Evolutionary conservation across 164 flowering plant genomes (phyloP).

Genomic region (Sedum album): DNA sequence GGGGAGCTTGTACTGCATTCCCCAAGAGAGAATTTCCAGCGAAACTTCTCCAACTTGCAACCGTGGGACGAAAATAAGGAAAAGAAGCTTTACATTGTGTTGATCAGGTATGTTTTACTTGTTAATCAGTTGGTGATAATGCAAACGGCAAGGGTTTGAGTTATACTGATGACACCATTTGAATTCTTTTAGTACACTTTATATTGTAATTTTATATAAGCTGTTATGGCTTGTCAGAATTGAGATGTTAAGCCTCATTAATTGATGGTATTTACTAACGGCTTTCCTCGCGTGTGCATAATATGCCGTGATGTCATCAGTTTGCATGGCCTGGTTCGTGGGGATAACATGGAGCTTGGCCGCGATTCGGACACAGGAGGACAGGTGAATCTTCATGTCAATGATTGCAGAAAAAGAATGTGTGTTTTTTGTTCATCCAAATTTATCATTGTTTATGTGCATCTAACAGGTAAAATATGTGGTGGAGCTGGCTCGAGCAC

Average conservation of each 20-base stretch:
- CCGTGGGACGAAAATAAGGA: conserved; percentile 70
- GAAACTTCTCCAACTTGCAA: conserved; percentile 58
- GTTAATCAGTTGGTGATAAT: too few relatives aligned
- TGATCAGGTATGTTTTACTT: conserved; percentile 49
- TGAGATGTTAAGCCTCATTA: too few relatives aligned
- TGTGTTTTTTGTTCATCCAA: background rate
- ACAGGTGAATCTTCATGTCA: conserved; percentile 40
- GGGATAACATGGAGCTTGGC: conserved; percentile 99
- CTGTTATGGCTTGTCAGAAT: too few relatives aligned
- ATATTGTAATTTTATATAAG: too few relatives aligned
- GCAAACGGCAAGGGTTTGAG: too few relatives aligned
- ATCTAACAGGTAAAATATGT: conserved; percentile 77
- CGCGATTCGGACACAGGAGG: conserved; percentile 98
- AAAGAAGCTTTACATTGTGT: conserved; percentile 74
- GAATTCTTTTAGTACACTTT: too few relatives aligned
- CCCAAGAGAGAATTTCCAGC: conserved; percentile 48
- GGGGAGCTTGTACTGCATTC: conserved; percentile 43
- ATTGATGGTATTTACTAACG: too few relatives aligned
- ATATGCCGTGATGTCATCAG: too few relatives aligned
- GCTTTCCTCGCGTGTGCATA: too few relatives aligned
- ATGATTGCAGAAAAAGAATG: background rate
- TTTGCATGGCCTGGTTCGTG: conserved; percentile 89
- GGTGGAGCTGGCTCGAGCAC: conserved; percentile 86
- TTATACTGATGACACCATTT: too few relatives aligned
- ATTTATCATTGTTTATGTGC: background rate